phyloP scores from a whole-genome alignment of 2,329 filamentous ascomycete genomes.

The Clarireedia paspali region DNA sequence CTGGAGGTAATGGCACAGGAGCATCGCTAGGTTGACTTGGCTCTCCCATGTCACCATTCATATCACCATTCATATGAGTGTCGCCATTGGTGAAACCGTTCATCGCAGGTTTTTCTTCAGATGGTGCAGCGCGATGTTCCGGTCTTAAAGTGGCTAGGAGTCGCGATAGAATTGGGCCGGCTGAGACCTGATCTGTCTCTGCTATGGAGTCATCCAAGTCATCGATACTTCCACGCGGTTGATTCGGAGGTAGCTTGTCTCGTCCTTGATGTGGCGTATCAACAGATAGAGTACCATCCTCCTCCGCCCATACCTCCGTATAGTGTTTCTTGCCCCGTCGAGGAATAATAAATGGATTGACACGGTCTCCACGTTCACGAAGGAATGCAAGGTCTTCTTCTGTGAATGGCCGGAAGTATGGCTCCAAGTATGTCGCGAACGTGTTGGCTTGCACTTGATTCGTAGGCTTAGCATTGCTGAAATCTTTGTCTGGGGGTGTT shows the following conservation, averaged over 20 bases:
- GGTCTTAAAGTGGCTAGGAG: slow-evolving; percentile 75
- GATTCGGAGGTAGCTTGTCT: slow-evolving; percentile 68
- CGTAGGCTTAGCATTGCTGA: slow-evolving; percentile 84
- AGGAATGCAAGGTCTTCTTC: slow-evolving; percentile 94
- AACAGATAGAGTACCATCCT: slow-evolving; percentile 73
- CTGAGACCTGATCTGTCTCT: slow-evolving; percentile 82
- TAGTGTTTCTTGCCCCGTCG: slow-evolving; percentile 80
- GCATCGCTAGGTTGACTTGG: slow-evolving; percentile 22
- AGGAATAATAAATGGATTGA: slow-evolving; percentile 78
- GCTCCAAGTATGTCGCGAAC: slow-evolving; percentile 87
- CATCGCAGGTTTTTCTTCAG: slow-evolving; percentile 48
- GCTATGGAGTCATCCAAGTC: slow-evolving; percentile 78
- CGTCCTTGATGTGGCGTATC: slow-evolving; percentile 55
- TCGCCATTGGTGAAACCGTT: slow-evolving; percentile 46
- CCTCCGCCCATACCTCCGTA: slow-evolving; percentile 85
- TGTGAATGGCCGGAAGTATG: slow-evolving; percentile 79
- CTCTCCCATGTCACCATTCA: slow-evolving; percentile 29
- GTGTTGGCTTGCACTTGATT: slow-evolving; percentile 93
- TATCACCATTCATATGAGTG: slow-evolving; percentile 38
- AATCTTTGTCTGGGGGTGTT: slow-evolving; percentile 86
- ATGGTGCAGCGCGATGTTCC: slow-evolving; percentile 50
- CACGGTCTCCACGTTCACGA: slow-evolving; percentile 79
- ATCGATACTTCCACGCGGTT: slow-evolving; percentile 78
- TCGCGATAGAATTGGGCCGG: slow-evolving; percentile 77
- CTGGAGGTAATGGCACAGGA: slow-evolving; percentile 46